These are phyloP conservation scores for Boletellus sp. DNA, from an alignment of 768 basidiomycete genomes.

Conservation along the genomic window DNA sequence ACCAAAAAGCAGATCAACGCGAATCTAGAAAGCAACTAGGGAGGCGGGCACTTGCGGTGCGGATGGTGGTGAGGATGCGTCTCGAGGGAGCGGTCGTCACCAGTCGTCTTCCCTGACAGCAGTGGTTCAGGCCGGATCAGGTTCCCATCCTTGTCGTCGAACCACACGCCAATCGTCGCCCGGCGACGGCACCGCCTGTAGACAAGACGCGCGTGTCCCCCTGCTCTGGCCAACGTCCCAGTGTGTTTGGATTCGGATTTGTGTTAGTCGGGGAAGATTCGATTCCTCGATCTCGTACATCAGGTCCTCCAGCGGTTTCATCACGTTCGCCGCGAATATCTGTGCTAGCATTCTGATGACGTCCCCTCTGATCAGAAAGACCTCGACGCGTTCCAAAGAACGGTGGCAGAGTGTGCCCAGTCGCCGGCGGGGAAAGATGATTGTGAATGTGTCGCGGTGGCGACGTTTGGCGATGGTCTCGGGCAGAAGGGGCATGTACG, in stretches of 20 bases:
- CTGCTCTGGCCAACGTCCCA: constrained; percentile 35
- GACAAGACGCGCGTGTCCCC: constrained; percentile 25
- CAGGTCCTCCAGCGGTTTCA: constrained; percentile 39
- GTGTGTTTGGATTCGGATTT: constrained; percentile 40
- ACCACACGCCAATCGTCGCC: constrained; percentile 26
- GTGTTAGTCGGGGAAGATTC: constrained; percentile 31
- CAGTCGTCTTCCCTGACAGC: background rate
- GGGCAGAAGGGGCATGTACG: constrained; percentile 32
- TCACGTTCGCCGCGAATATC: constrained; percentile 38
- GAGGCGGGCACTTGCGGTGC: background rate
- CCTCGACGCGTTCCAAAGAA: constrained; percentile 39
- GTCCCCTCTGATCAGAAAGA: constrained; percentile 41
- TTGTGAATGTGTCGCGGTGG: constrained; percentile 42
- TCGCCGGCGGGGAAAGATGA: constrained; percentile 34
- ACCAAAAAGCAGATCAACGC: background rate
- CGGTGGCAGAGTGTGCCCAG: constrained; percentile 38
- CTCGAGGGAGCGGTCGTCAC: background rate
- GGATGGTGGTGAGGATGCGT: background rate
- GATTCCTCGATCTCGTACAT: constrained; percentile 37
- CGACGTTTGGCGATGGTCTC: constrained; percentile 38
- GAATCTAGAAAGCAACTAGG: background rate
- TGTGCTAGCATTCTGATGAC: constrained; percentile 34
- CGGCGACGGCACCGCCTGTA: constrained; percentile 30
- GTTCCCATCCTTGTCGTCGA: constrained; percentile 31
- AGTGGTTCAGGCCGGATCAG: constrained; percentile 13